Base-by-base conservation (phyloP, 768 basidiomycete species). In the Rhizopogon salebrosus region DNA sequence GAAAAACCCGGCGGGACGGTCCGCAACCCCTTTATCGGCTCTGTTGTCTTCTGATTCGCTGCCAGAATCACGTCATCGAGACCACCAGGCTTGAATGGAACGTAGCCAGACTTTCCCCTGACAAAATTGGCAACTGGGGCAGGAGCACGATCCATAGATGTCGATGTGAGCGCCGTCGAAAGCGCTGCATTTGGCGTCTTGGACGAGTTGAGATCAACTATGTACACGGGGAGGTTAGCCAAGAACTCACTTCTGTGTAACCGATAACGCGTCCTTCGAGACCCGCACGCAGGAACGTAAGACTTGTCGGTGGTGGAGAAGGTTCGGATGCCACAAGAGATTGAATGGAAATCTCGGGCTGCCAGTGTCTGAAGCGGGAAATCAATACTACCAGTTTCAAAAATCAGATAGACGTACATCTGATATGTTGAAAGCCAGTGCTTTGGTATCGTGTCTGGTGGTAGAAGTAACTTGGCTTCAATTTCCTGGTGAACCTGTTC, bases 11-110 rank as follows among this genome's bases (percentile, higher is more conserved):
- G 95, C 18, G 92, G 84, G 49, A 92, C 69, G 8, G 80, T 85
- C 62, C 83, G 78, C 42, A 93, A 69, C 18, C 72, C 65, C 48
- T 65, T 70, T 36, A 57, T 59, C 7, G 62, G 64, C 13, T 78
- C 78, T 51, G 77, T 79, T 10, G 65, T 61, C 23, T 57, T 62
- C 38, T 67, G 63, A 22, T 59, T 54, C 40, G 61, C 55, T 3
- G 64, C 67, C 41, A 70, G 64, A 4, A 78, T 61, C 2, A 76
- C 72, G 58, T 86, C 85, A 39, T 92, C 92, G 9, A 98, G 73
- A 2, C 97, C 97, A 41, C 97, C 97, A 6, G 97, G 97, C 72
- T 85, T 80, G 69, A 98, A 98, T 1, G 97, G 97, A 8, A 95
- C 82, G 70, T 95, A 83, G 40, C 89, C 88, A 20, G 93, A 89